Base-by-base conservation (phyloP, 1,284 basidiomycete species). In the Cerrena zonata region DNA sequence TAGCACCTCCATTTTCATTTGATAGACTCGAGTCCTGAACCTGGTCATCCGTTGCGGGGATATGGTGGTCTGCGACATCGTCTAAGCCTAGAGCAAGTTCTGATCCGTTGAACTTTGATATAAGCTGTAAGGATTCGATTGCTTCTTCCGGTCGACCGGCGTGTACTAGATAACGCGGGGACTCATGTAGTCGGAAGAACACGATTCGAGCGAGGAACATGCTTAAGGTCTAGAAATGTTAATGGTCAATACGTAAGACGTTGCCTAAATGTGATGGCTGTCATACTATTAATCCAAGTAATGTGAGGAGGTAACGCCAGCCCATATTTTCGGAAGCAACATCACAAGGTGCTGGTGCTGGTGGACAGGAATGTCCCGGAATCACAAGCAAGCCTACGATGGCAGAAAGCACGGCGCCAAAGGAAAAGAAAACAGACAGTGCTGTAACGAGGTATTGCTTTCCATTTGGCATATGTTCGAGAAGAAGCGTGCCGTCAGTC, bases 361-460 rank as follows among this genome's bases (percentile, higher is more conserved):
- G 67, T 1, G 75, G 68, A 64, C 94, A 97, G 1, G 89, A 91
- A 56, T 83, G 74, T 15, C 76, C 70, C 0, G 94, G 94, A 27
- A 97, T 79, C 45, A 94, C 76, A 25, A 86, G 52, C 26, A 93
- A 77, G 25, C 82, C 90, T 34, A 93, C 80, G 7, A 91, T 65
- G 0, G 93, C 91, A 2, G 91, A 77, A 5, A 95, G 65, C 23
- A 96, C 91, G 0, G 93, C 84, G 39, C 94, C 94, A 43, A 95
- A 71, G 2, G 91, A 94, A 73, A 96, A 96, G 74, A 98, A 99
- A 19, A 96, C 82, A 4, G 92, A 95, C n/a, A 98, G 79, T 0
- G 89, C 90, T 0, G 94, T 98, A 45, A 98, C 86, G 30, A 97
- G 82, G 65, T 94, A 94, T 62, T 94, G 86, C 60, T 94, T 94